Evolutionary conservation across 192 early-diverging fungal genomes (phyloP).

Genomic region (Chytriomyces sp.): DNA sequence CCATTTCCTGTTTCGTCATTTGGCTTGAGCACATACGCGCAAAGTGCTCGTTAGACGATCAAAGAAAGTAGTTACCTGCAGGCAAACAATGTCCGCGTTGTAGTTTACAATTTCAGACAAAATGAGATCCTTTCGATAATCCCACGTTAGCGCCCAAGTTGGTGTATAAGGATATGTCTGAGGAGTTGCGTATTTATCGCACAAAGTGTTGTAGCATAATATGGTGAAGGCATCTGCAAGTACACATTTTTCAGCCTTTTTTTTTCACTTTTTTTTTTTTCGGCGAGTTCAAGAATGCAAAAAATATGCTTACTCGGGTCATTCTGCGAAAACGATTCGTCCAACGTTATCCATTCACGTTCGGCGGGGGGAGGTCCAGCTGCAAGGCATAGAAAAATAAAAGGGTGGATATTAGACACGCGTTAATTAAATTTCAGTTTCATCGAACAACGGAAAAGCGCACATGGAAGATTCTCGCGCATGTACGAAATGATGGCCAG

Average conservation of each 20-base stretch:
- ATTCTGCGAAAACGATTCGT: slow-evolving; percentile 58
- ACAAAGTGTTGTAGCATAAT: slow-evolving; percentile 92
- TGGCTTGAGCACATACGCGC: neutral
- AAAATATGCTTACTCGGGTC: slow-evolving; percentile 36
- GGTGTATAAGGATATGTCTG: slow-evolving; percentile 92
- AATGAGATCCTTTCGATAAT: slow-evolving; percentile 89
- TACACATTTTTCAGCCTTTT: too few species aligned
- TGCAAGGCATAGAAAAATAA: slow-evolving; percentile 36
- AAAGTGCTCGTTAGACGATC: neutral
- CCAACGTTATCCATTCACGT: slow-evolving; percentile 87
- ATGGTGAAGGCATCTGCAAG: slow-evolving; percentile 90
- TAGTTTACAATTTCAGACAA: slow-evolving; percentile 83
- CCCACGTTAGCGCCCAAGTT: slow-evolving; percentile 92
- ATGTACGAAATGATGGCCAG: slow-evolving; percentile 80
- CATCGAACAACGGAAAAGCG: neutral
- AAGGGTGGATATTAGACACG: too few species aligned
- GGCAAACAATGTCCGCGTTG: slow-evolving; percentile 89
- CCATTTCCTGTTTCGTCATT: slow-evolving; percentile 74
- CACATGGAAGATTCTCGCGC: slow-evolving; percentile 86
- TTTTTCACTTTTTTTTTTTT: too few species aligned
- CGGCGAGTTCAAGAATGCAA: slow-evolving; percentile 3
- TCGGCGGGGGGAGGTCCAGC: slow-evolving; percentile 80
- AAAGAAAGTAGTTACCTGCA: slow-evolving; percentile 75
- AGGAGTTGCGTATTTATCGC: slow-evolving; percentile 86
- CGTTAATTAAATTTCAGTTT: neutral